A percentile compares a stretch with the other conserved stretches of the same genome.
Evolutionary conservation across 106 monocot genomes (phyloP).

Genomic region (Acanthochlamys bracteata): DNA sequence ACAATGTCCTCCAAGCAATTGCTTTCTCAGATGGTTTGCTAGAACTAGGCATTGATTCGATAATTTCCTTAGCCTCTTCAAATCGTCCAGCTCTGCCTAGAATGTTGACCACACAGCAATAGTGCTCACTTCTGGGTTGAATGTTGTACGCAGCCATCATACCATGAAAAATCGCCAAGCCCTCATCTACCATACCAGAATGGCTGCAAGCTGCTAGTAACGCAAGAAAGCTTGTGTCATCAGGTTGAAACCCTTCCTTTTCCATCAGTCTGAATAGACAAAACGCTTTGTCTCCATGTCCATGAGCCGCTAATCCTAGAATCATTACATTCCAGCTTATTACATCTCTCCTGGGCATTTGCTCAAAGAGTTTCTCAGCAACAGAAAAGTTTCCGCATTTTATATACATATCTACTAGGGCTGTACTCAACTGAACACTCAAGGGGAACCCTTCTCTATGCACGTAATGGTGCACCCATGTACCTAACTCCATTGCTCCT

Average conservation of each 20-base stretch:
- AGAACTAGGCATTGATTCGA: slow-evolving; percentile 17
- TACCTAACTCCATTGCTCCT: slow-evolving; percentile 26
- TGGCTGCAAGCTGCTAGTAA: slow-evolving; percentile 46
- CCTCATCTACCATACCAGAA: slow-evolving; percentile 34
- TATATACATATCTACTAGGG: slow-evolving; percentile 52
- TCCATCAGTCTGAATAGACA: slow-evolving; percentile 23
- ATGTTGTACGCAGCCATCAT: slow-evolving; percentile 16
- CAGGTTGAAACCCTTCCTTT: slow-evolving; percentile 19
- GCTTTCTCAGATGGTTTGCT: slow-evolving; percentile 11
- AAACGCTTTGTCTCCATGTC: slow-evolving; percentile 26
- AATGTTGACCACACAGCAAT: slow-evolving; percentile 27
- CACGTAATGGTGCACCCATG: slow-evolving; percentile 28
- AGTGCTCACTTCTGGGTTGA: slow-evolving; percentile 26
- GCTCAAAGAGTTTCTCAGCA: slow-evolving; percentile 22
- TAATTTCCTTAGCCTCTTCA: slow-evolving; percentile 20
- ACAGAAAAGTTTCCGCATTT: slow-evolving; percentile 29
- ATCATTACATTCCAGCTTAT: slow-evolving; percentile 52
- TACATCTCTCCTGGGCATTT: slow-evolving; percentile 19
- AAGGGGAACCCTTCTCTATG: slow-evolving; percentile 1
- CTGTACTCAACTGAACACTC: slow-evolving; percentile 22
- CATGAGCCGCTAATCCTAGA: slow-evolving; percentile 34
- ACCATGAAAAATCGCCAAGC: slow-evolving; percentile 11
- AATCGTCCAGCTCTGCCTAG: slow-evolving; percentile 25
- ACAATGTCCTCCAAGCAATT: slow-evolving; percentile 30
- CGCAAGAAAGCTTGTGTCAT: slow-evolving; percentile 36